phyloP scores from a whole-genome alignment of 371 early-diverging fungal genomes.

The Mortierella sp. region DNA sequence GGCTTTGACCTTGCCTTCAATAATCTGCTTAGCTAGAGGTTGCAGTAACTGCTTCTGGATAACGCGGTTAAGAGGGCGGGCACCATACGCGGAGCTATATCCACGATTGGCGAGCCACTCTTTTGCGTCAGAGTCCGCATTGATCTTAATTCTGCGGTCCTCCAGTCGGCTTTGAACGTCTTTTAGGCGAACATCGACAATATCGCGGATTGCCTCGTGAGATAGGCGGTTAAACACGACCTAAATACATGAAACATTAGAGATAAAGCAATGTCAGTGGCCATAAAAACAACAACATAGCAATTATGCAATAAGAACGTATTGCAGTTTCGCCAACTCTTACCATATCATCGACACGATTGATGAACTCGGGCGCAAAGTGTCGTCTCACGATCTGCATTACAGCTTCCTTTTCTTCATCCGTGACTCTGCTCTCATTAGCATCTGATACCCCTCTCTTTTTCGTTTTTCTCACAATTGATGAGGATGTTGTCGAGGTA shows the following conservation, averaged over 20 bases:
- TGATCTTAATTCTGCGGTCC: constrained; percentile 79
- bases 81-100: constrained; percentile 92
- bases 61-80: constrained; percentile 84
- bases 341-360: constrained; percentile 89
- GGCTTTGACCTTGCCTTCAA: constrained; percentile 82
- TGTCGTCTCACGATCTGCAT: constrained; percentile 81
- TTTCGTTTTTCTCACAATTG: constrained; percentile 10
- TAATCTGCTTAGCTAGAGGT: constrained; percentile 81
- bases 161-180: constrained; percentile 81
- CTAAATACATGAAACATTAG: neutral
- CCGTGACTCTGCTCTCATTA: constrained; percentile 53
- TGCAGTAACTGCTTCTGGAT: constrained; percentile 86
- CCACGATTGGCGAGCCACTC: constrained; percentile 84
- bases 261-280: neutral
- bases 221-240: constrained; percentile 88
- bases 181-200: constrained; percentile 86
- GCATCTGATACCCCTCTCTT: neutral
- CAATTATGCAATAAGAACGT: no score
- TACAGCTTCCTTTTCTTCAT: constrained; percentile 57
- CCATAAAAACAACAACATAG: neutral
- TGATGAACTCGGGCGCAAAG: constrained; percentile 93
- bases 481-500: constrained; percentile 40
- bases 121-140: constrained; percentile 76
- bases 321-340: constrained; percentile 2
- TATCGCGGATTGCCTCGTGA: constrained; percentile 75